Evolutionary conservation across 2,329 filamentous ascomycete genomes (phyloP), one percentile per base, ranked within the genome.

Genomic region (Arachnomyces sp.): DNA sequence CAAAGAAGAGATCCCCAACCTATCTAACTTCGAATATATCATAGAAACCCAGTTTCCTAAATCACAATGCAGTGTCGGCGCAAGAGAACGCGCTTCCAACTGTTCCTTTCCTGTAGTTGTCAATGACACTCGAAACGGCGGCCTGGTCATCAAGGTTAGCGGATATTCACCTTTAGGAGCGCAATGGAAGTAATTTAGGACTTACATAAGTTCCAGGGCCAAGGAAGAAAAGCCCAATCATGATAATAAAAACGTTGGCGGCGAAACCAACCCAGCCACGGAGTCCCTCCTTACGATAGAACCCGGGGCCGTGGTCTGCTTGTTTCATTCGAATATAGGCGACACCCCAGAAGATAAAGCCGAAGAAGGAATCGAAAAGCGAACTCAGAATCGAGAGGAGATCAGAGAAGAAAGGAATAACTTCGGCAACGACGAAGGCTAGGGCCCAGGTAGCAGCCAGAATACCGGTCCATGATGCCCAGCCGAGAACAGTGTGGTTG

Each of bases 371-470:
- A 64, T 94, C 87, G 57, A 94, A 94, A 1, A 94, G 74, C 3
- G 86, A 86, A 43, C 68, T 71, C 68, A 72, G 71, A 38, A 72
- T 64, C 3, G 67, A 66, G 12, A 75, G 62, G 48, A 74, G 68
- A 45, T 87, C 87, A 7, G 80, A 82, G 67, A 95, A 94, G 73
- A 94, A 94, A 0, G 88, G 88, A 54, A 95, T 94, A 34, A 94
- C 81, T 59, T 94, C 84, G 2, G 89, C 84, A 51, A 95, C 90
- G 57, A 94, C 78, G 61, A 94, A 94, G 5, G 87, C 88, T n/a
- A 82, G 51, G n/a, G 90, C 64, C 89, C 89, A 95, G 3, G 82
- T 84, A 7, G 46, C 47, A 1, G 57, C 61, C 25, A 94, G 68
- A 46, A 94, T 93, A 2, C 61, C 77, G 3, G 75, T 73, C 89